Conservation (phyloP, 371 early-diverging fungal genomes). For the Funneliformis caledonium region DNA sequence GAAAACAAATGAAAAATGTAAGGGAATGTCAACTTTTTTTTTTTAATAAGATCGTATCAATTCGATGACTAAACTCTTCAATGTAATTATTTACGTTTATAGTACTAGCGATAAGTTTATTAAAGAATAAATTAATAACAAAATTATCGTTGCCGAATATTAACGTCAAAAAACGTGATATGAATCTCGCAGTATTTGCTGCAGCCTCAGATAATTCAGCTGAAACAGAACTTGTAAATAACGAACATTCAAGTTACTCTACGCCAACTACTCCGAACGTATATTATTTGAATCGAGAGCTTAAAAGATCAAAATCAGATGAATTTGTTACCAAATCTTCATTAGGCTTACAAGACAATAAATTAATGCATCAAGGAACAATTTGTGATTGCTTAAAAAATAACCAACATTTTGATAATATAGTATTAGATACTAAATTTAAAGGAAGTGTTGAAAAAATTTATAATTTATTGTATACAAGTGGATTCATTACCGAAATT, state of each 20-base stretch:
- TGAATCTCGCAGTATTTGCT: no score
- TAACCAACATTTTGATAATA: conserved; percentile 5
- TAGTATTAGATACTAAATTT: conserved; percentile 22
- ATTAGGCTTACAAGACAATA: neutral
- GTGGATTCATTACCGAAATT: neutral
- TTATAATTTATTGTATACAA: conserved; percentile 31
- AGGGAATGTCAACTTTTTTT: neutral
- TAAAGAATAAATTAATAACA: no score
- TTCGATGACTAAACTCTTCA: no score
- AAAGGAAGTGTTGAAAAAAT: conserved; percentile 34
- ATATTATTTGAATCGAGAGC: no score
- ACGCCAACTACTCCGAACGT: neutral
- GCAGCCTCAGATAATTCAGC: no score
- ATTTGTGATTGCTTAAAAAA: conserved; percentile 28
- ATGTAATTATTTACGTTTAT: no score
- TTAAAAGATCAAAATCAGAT: neutral
- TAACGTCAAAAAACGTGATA: no score
- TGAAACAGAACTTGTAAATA: neutral
- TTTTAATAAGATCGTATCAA: no score
- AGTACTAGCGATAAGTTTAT: no score
- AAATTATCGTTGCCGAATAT: neutral
- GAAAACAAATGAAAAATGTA: neutral
- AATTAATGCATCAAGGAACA: neutral
- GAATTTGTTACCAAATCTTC: neutral
- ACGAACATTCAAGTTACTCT: neutral